These are phyloP conservation scores for Thinopyrum elongatum DNA, from an alignment of 176 grass and related monocot species.

Conservation along the genomic window DNA sequence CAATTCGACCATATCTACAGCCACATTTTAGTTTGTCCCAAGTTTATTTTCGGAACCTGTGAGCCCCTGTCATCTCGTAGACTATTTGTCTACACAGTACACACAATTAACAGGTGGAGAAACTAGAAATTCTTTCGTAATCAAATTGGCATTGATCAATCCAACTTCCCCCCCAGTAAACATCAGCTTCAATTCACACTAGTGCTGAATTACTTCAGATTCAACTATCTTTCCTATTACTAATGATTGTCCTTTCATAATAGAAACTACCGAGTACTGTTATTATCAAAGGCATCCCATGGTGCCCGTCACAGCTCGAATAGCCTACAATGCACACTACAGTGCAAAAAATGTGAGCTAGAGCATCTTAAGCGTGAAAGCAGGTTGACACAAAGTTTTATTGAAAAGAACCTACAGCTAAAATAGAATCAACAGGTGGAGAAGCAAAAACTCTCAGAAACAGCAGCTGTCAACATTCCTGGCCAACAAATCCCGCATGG, in stretches of 20 bases:
- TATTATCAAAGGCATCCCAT: constrained; percentile 98
- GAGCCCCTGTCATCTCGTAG: background rate
- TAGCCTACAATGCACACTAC: constrained; percentile 64
- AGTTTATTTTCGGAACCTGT: background rate
- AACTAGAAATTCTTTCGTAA: constrained; percentile 7
- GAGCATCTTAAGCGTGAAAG: constrained; percentile 19
- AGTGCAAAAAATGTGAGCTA: constrained; percentile 25
- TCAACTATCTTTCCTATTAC: too few species aligned
- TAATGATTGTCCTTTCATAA: constrained; percentile 23
- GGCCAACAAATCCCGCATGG: constrained; percentile 96
- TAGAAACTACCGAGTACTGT: constrained; percentile 49
- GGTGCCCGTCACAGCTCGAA: constrained; percentile 95
- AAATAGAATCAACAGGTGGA: constrained; percentile 87
- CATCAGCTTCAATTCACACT: too few species aligned
- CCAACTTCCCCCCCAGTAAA: constrained; percentile 17
- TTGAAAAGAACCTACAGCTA: constrained; percentile 67
- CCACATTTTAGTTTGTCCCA: background rate
- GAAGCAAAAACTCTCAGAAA: constrained; percentile 95
- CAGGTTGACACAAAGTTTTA: background rate
- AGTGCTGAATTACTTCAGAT: too few species aligned
- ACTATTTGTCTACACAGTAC: background rate
- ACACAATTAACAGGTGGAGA: background rate
- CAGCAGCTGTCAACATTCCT: constrained; percentile 96
- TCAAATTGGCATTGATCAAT: constrained; percentile 1
- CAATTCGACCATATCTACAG: background rate